phyloP scores from a whole-genome alignment of 163 green algal genomes.

The Chloromonas sp. region DNA sequence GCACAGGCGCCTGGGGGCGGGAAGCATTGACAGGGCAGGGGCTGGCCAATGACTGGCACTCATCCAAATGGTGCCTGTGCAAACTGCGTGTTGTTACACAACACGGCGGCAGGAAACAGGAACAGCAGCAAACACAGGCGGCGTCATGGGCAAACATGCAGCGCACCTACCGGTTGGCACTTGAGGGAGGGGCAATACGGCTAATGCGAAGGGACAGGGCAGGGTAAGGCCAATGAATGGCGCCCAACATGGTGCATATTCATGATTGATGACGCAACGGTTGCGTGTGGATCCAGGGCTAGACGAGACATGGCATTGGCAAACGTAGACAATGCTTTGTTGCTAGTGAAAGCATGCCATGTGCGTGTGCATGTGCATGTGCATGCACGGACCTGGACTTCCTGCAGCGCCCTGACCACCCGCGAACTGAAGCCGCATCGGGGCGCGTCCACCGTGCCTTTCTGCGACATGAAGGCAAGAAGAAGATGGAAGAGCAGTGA shows the following conservation, averaged over 20 bases:
- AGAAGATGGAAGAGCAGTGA: no score
- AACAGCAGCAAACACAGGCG: neutral
- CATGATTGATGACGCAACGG: neutral
- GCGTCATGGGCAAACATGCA: neutral
- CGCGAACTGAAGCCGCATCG: constrained; percentile 73
- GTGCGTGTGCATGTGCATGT: neutral
- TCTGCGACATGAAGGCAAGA: constrained; percentile 9
- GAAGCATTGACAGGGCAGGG: neutral
- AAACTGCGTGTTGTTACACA: neutral
- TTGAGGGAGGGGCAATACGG: neutral
- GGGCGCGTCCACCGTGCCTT: constrained; percentile 50
- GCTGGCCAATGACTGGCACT: neutral
- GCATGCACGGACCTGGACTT: neutral
- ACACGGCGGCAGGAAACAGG: neutral
- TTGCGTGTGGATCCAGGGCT: neutral
- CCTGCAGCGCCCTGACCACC: constrained; percentile 60
- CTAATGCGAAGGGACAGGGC: neutral
- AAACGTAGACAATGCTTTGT: neutral
- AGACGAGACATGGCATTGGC: neutral
- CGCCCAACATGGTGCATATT: neutral
- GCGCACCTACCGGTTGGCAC: neutral
- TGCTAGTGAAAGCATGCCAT: neutral
- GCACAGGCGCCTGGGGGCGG: neutral
- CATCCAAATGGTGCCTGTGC: neutral
- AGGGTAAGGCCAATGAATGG: neutral